Evolutionary conservation across 441 rosid genomes (phyloP).

Genomic region (Syzygium malaccense): DNA sequence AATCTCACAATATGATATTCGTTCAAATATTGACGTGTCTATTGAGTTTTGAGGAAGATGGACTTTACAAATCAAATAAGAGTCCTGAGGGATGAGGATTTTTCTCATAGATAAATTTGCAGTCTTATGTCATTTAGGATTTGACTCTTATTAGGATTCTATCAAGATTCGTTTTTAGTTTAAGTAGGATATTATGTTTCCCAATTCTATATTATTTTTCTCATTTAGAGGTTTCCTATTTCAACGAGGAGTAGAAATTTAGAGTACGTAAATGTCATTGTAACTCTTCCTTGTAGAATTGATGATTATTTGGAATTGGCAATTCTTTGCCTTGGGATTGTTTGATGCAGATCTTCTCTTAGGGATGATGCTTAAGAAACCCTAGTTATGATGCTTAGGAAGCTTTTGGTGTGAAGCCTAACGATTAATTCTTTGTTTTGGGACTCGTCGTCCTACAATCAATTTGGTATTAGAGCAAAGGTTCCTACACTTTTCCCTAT

Average conservation of each 20-base stretch:
- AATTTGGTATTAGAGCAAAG: neutral
- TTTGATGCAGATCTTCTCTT: neutral
- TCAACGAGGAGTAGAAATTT: neutral
- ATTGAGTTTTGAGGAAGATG: neutral
- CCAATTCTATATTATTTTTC: neutral
- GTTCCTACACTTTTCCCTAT: neutral
- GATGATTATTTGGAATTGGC: neutral
- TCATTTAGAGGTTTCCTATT: neutral
- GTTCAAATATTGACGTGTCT: neutral
- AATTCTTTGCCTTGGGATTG: neutral
- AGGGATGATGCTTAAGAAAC: neutral
- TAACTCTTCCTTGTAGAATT: neutral
- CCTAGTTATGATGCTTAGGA: neutral
- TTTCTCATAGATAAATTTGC: neutral
- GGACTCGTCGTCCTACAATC: neutral
- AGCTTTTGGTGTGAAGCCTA: neutral
- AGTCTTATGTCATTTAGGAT: neutral
- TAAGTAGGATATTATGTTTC: neutral
- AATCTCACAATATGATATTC: neutral
- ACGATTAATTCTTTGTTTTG: neutral
- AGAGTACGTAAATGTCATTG: neutral
- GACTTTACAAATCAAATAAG: neutral
- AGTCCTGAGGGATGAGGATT: neutral
- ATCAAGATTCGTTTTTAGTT: neutral
- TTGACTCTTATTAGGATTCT: neutral